A percentile compares a stretch with the other conserved stretches of the same genome.
phyloP scores from a whole-genome alignment of 208 protist species.

The Leishmania tropica region DNA sequence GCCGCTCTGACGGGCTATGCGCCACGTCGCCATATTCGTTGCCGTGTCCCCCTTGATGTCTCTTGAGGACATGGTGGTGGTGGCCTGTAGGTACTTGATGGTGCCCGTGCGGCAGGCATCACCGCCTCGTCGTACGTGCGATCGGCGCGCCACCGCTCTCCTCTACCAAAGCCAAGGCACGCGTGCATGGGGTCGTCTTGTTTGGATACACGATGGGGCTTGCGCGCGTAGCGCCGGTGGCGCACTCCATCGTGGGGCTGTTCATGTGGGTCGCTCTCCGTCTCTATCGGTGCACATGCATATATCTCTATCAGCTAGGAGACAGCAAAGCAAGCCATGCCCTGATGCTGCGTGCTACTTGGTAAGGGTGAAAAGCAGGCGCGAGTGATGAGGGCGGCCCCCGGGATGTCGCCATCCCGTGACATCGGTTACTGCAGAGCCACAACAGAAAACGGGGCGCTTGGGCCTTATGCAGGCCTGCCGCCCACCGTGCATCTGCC shows the following conservation, averaged over 20 bases:
- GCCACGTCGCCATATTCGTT: not conserved
- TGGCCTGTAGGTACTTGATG: not conserved
- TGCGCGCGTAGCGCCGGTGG: not conserved
- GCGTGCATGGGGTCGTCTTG: not conserved
- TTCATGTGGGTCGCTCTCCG: not conserved
- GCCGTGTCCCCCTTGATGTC: not conserved
- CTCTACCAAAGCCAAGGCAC: not conserved
- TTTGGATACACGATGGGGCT: not conserved
- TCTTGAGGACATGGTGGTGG: not conserved
- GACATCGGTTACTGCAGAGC: not conserved
- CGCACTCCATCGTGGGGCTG: not conserved
- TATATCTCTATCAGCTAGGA: not conserved
- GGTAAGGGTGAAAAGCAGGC: not conserved
- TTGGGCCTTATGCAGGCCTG: not conserved
- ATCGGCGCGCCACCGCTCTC: not conserved
- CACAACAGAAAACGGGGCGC: not conserved
- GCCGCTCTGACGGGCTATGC: not conserved
- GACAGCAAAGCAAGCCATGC: not conserved
- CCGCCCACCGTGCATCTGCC: not conserved
- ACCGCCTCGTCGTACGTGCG: not conserved
- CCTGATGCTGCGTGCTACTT: not conserved
- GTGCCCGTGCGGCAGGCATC: not conserved
- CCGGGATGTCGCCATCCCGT: not conserved
- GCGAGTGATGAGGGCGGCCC: not conserved
- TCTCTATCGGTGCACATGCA: not conserved